phyloP scores from a whole-genome alignment of 345 rosid species.

The Lepidium didymum region DNA sequence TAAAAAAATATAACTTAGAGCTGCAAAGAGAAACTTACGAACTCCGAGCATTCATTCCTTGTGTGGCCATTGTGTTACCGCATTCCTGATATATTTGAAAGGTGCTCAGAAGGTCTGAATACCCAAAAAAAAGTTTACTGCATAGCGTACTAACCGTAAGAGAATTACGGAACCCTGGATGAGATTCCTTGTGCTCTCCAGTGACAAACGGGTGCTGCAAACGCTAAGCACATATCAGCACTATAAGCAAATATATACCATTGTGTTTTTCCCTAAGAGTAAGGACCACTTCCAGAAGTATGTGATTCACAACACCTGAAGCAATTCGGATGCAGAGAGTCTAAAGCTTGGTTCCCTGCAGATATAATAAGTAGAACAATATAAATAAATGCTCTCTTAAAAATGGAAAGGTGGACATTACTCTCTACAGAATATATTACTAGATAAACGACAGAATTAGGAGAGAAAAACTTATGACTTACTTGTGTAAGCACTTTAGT shows the following conservation, averaged over 20 bases:
- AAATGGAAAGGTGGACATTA: slow-evolving; percentile 1
- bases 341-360: slow-evolving; percentile 79
- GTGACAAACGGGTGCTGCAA: slow-evolving; percentile 84
- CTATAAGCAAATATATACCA: neutral
- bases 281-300: neutral
- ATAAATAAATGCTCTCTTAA: neutral
- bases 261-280: neutral
- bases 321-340: slow-evolving; percentile 66
- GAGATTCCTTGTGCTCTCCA: slow-evolving; percentile 49
- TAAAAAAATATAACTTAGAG: neutral
- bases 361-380: neutral
- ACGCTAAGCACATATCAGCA: slow-evolving; percentile 16
- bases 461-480: neutral
- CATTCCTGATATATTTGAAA: slow-evolving; percentile 43
- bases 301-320: slow-evolving; percentile 45
- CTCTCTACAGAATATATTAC: neutral
- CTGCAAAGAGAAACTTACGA: slow-evolving; percentile 46
- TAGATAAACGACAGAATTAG: slow-evolving; percentile 4
- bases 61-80: slow-evolving; percentile 36
- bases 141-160: slow-evolving; percentile 37
- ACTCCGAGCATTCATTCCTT: slow-evolving; percentile 41
- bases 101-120: slow-evolving; percentile 16
- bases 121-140: neutral
- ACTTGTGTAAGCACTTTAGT: slow-evolving; percentile 81
- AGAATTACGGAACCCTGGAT: slow-evolving; percentile 37